These are phyloP conservation scores for Metarhizium humberi DNA, from an alignment of 2,329 filamentous ascomycete species.

Conservation along the genomic window DNA sequence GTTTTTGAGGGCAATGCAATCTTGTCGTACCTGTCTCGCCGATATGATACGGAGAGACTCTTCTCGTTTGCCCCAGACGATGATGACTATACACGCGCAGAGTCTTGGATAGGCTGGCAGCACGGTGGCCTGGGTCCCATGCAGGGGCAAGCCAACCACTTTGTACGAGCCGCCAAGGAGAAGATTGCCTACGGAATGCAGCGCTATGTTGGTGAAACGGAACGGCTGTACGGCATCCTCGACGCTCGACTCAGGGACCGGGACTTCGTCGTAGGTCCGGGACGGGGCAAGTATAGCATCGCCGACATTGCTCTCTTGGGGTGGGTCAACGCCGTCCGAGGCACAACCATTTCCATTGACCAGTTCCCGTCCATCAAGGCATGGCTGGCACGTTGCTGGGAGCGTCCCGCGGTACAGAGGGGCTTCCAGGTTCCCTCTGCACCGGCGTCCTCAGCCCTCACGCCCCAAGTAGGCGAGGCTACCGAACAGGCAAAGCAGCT, in stretches of 20 bases:
- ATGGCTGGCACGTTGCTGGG: slow-evolving; percentile 63
- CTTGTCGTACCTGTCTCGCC: slow-evolving; percentile 62
- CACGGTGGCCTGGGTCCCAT: slow-evolving; percentile 65
- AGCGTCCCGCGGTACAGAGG: slow-evolving; percentile 61
- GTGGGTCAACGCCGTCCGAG: slow-evolving; percentile 49
- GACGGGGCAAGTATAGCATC: slow-evolving; percentile 47
- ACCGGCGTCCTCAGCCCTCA: slow-evolving; percentile 24
- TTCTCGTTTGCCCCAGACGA: slow-evolving; percentile 29
- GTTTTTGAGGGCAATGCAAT: slow-evolving; percentile 72
- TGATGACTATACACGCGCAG: slow-evolving; percentile 24
- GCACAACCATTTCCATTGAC: slow-evolving; percentile 28
- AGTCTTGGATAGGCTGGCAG: slow-evolving; percentile 56
- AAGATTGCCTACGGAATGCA: slow-evolving; percentile 62
- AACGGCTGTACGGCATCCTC: slow-evolving; percentile 64
- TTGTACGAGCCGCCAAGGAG: slow-evolving; percentile 57
- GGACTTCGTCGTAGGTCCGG: slow-evolving; percentile 42
- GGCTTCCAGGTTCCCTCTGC: slow-evolving; percentile 59
- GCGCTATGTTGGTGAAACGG: slow-evolving; percentile 67
- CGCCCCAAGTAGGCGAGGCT: not conserved
- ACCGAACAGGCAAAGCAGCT: slow-evolving; percentile 15
- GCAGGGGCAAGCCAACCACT: slow-evolving; percentile 71
- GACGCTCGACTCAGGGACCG: slow-evolving; percentile 50
- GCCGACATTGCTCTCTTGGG: slow-evolving; percentile 66
- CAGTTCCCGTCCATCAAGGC: slow-evolving; percentile 65
- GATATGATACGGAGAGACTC: slow-evolving; percentile 53